Percentiles rank a stretch among this genome's conserved stretches.
Evolutionary conservation across 192 early-diverging fungal genomes (phyloP).

Genomic region (Entomortierella chlamydospora): DNA sequence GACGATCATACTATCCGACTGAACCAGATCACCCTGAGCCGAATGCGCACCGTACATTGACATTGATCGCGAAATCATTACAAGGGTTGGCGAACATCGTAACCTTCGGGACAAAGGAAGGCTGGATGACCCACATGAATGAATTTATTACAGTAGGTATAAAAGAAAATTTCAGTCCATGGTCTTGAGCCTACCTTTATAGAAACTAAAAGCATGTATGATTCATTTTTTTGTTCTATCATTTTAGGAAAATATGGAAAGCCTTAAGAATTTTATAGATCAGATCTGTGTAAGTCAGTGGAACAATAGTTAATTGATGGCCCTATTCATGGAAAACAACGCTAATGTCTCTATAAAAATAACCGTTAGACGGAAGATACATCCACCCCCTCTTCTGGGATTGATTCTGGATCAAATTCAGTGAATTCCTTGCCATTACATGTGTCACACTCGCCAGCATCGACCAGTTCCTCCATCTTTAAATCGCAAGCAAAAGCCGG

Average conservation of each 20-base stretch:
- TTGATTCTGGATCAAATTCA: constrained; percentile 34
- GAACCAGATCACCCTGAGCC: constrained; percentile 64
- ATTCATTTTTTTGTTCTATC: neutral
- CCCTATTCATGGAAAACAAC: too few species aligned
- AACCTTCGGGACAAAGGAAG: constrained; percentile 71
- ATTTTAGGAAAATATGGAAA: constrained; percentile 63
- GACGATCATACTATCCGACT: neutral
- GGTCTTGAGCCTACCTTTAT: neutral
- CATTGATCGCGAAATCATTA: constrained; percentile 78
- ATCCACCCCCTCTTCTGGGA: constrained; percentile 1
- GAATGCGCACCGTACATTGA: constrained; percentile 69
- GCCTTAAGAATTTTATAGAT: constrained; percentile 73
- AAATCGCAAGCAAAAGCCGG: constrained; percentile 18
- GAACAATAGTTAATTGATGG: too few species aligned
- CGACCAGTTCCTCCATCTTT: constrained; percentile 27
- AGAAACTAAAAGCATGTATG: neutral
- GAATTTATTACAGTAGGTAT: constrained; percentile 63
- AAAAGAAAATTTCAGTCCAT: neutral
- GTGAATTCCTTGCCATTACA: constrained; percentile 15
- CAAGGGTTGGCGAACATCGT: constrained; percentile 78
- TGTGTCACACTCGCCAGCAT: constrained; percentile 23
- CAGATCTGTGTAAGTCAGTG: constrained; percentile 62
- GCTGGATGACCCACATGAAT: constrained; percentile 76
- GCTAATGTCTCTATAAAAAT: too few species aligned
- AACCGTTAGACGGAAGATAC: constrained; percentile 4